These are phyloP conservation scores for Cladorrhinum sp. DNA, from an alignment of 2,329 filamentous ascomycete genomes.

Conservation along the genomic window DNA sequence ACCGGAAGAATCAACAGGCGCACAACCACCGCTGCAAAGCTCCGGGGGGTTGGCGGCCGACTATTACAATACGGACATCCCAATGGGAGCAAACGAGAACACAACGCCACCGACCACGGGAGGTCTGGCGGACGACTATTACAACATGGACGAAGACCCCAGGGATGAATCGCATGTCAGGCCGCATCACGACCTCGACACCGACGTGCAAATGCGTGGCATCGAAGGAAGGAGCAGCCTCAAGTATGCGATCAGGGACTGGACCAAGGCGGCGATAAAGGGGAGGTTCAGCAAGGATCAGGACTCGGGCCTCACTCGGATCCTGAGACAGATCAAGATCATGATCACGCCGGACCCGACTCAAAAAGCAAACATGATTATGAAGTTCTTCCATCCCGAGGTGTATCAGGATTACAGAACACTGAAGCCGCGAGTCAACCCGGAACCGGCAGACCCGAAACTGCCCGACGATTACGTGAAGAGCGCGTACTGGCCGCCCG, in stretches of 20 bases:
- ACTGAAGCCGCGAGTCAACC: slow-evolving; percentile 53
- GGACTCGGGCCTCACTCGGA: slow-evolving; percentile 18
- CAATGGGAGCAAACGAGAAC: slow-evolving; percentile 2
- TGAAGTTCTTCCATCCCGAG: slow-evolving; percentile 55
- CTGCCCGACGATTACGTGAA: slow-evolving; percentile 42
- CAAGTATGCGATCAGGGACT: slow-evolving; percentile 26
- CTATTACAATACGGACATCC: slow-evolving; percentile 32
- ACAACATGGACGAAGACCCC: slow-evolving; percentile 30
- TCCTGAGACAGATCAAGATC: slow-evolving; percentile 27
- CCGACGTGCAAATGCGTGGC: slow-evolving; percentile 25
- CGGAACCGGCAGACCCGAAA: slow-evolving; percentile 29
- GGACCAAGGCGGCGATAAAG: slow-evolving; percentile 23
- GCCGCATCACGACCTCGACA: slow-evolving; percentile 32
- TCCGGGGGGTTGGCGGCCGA: slow-evolving; percentile 29
- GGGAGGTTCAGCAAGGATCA: slow-evolving; percentile 20
- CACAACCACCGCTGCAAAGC: slow-evolving; percentile 1
- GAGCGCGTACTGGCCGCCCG: slow-evolving; percentile 69
- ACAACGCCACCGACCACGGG: slow-evolving; percentile 9
- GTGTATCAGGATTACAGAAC: slow-evolving; percentile 59
- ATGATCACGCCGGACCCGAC: slow-evolving; percentile 31
- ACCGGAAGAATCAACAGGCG: slow-evolving; percentile 8
- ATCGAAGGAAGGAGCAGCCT: slow-evolving; percentile 32
- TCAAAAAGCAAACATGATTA: slow-evolving; percentile 47
- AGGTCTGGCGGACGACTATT: slow-evolving; percentile 32
- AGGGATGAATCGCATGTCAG: slow-evolving; percentile 33